Conservation (phyloP, 345 rosid species). For the Ricinus communis region DNA sequence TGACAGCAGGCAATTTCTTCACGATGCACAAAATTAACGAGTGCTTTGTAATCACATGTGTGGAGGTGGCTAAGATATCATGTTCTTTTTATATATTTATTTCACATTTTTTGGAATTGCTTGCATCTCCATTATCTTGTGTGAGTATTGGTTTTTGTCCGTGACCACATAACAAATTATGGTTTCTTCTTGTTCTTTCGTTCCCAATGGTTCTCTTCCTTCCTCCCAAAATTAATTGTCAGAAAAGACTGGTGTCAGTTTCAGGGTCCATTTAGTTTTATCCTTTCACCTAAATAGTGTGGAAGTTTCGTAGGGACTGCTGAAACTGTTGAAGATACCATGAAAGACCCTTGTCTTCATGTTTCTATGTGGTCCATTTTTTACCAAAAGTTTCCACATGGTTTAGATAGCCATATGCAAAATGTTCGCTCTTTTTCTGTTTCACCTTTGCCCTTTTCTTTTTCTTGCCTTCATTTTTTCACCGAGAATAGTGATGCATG, state of each 20-base stretch:
- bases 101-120: background rate
- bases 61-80: background rate
- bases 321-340: slow-evolving; percentile 27
- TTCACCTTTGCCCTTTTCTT: background rate
- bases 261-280: slow-evolving; percentile 32
- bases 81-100: background rate
- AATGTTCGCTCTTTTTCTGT: background rate
- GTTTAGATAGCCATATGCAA: background rate
- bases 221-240: slow-evolving; percentile 22
- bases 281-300: slow-evolving; percentile 25
- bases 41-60: background rate
- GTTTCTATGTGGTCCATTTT: slow-evolving; percentile 35
- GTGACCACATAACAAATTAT: slow-evolving; percentile 15
- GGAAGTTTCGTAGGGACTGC: slow-evolving; percentile 44
- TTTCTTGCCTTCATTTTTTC: background rate
- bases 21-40: background rate
- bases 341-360: slow-evolving; percentile 19
- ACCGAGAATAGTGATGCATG: background rate
- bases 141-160: background rate
- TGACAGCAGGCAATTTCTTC: background rate
- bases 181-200: slow-evolving; percentile 4
- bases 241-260: slow-evolving; percentile 28
- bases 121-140: background rate
- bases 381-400: slow-evolving; percentile 17
- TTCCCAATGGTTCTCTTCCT: background rate